A percentile compares a stretch with the other conserved stretches of the same genome.
These are phyloP conservation scores for Paragyromitra xinjiangensis DNA, from an alignment of 495 filamentous ascomycete genomes.

Conservation along the genomic window DNA sequence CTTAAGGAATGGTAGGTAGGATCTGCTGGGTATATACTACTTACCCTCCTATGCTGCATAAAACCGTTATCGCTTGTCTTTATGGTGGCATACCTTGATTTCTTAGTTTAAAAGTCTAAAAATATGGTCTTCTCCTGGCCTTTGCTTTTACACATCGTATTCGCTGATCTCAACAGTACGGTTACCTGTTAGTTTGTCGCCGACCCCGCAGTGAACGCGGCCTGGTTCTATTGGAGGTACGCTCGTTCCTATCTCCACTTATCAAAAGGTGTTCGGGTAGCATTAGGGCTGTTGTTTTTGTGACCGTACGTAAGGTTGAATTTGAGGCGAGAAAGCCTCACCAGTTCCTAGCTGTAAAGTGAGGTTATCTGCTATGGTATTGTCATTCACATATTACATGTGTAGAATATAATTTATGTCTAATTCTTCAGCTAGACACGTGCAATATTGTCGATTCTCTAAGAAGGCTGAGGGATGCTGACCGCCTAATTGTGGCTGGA, in stretches of 20 bases:
- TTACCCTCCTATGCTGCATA: constrained; percentile 9
- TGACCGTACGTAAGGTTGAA: background rate
- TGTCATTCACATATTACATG: background rate
- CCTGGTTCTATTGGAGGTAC: constrained; percentile 3
- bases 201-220: constrained; percentile 19
- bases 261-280: background rate
- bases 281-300: background rate
- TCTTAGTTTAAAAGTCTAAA: constrained; percentile 20
- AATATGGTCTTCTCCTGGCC: constrained; percentile 1
- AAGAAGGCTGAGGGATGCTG: background rate
- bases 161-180: background rate
- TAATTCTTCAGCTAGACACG: background rate
- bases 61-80: background rate
- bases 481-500: background rate
- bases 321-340: background rate
- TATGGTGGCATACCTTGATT: background rate
- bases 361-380: background rate
- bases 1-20: constrained; percentile 3
- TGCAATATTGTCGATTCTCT: background rate
- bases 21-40: constrained; percentile 11
- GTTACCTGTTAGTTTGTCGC: background rate
- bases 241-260: background rate
- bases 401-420: background rate
- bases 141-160: constrained; percentile 1
- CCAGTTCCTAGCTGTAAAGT: background rate